Percentiles rank a stretch among this genome's conserved stretches.
phyloP scores from a whole-genome alignment of 2,329 filamentous ascomycete species.

The Byssothecium circinans region DNA sequence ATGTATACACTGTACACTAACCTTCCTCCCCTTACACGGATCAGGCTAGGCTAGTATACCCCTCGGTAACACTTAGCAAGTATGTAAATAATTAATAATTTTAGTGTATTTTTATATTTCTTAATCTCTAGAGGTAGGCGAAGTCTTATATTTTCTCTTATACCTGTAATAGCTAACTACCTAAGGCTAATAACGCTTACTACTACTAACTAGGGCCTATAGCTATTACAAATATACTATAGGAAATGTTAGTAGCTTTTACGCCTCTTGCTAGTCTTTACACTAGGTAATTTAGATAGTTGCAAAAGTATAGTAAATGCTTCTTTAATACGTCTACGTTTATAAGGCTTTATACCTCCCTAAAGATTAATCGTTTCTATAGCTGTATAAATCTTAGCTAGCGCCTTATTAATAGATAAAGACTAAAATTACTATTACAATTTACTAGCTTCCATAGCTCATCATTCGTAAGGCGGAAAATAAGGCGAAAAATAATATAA shows the following conservation, averaged over 20 bases:
- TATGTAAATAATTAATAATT: not conserved
- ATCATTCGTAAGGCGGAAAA: not conserved
- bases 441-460: not conserved
- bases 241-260: not conserved
- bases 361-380: not conserved
- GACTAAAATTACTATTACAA: not conserved
- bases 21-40: too few species aligned
- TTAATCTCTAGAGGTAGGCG: not conserved
- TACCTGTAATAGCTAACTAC: not conserved
- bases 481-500: not conserved
- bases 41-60: too few species aligned
- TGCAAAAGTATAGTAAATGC: not conserved
- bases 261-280: not conserved
- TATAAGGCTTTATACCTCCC: not conserved
- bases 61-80: too few species aligned
- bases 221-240: not conserved
- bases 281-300: not conserved
- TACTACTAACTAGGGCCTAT: not conserved
- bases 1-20: too few species aligned
- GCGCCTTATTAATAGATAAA: not conserved
- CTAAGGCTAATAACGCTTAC: not conserved
- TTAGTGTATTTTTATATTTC: not conserved
- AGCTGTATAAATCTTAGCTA: not conserved
- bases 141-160: not conserved
- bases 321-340: constrained; percentile 1